A percentile compares a stretch with the other conserved stretches of the same genome.
Evolutionary conservation across 2,329 filamentous ascomycete genomes (phyloP).

Genomic region (Aspergillus novofumigatus): DNA sequence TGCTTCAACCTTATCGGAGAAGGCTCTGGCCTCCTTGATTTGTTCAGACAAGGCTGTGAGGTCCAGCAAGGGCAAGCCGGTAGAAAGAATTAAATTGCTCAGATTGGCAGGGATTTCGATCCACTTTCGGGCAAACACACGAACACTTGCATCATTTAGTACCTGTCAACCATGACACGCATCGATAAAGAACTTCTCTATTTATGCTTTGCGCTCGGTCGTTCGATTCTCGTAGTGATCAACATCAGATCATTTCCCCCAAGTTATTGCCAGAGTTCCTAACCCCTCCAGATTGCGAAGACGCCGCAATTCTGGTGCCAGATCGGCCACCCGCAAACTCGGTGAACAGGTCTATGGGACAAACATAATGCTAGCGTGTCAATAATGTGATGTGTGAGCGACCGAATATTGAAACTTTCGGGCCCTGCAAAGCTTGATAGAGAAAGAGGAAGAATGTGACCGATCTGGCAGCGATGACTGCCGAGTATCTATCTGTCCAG

Average conservation of each 20-base stretch:
- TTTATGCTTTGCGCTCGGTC: background rate
- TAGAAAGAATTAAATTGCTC: background rate
- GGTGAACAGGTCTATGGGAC: background rate
- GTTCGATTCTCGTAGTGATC: background rate
- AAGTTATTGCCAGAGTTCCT: background rate
- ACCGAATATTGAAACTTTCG: background rate
- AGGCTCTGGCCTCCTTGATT: background rate
- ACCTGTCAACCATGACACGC: background rate
- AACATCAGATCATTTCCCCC: background rate
- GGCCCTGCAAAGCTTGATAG: background rate
- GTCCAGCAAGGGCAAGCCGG: background rate
- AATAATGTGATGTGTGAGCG: background rate
- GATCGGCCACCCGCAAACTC: background rate
- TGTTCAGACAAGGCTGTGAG: background rate
- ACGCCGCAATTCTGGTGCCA: background rate
- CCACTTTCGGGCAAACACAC: background rate
- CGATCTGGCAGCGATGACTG: background rate
- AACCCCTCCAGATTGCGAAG: background rate
- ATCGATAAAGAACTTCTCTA: background rate
- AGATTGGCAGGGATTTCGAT: background rate
- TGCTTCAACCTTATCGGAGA: background rate
- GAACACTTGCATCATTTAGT: background rate
- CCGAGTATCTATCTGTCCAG: background rate
- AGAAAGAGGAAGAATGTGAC: background rate
- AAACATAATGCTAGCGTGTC: background rate